phyloP scores from a whole-genome alignment of 2,329 filamentous ascomycete genomes.

The Apiospora malaysiana region DNA sequence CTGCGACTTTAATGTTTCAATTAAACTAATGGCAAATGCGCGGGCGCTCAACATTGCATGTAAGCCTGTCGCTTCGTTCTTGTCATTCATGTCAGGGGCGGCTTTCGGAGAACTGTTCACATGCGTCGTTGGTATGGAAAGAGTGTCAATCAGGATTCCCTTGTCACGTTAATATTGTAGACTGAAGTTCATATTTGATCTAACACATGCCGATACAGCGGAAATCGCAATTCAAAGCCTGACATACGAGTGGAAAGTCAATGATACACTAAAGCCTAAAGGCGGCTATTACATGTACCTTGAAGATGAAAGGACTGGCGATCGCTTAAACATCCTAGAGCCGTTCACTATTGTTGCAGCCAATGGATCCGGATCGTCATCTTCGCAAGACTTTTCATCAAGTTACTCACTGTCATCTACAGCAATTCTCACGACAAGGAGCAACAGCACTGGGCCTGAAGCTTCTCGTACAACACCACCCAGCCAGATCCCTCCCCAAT shows the following conservation, averaged over 20 bases:
- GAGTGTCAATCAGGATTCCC: background rate
- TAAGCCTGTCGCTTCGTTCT: background rate
- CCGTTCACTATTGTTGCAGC: background rate
- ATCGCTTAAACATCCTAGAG: too few species aligned
- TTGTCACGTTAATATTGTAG: background rate
- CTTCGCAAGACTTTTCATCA: too few species aligned
- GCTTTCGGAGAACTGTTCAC: background rate
- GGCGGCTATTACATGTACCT: background rate
- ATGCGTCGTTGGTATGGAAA: background rate
- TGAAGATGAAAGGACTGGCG: background rate
- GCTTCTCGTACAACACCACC: too few species aligned
- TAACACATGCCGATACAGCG: background rate
- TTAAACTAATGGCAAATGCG: background rate
- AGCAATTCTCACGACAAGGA: too few species aligned
- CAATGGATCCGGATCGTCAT: background rate
- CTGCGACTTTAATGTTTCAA: background rate
- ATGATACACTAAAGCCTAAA: background rate
- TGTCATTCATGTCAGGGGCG: background rate
- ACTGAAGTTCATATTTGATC: background rate
- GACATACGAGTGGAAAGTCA: background rate
- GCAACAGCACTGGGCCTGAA: too few species aligned
- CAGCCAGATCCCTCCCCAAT: too few species aligned
- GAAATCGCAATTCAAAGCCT: background rate
- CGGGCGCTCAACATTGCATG: background rate
- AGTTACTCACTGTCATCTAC: too few species aligned